These are phyloP conservation scores for Citrus australasica DNA, from an alignment of 345 rosid genomes.

Conservation along the genomic window DNA sequence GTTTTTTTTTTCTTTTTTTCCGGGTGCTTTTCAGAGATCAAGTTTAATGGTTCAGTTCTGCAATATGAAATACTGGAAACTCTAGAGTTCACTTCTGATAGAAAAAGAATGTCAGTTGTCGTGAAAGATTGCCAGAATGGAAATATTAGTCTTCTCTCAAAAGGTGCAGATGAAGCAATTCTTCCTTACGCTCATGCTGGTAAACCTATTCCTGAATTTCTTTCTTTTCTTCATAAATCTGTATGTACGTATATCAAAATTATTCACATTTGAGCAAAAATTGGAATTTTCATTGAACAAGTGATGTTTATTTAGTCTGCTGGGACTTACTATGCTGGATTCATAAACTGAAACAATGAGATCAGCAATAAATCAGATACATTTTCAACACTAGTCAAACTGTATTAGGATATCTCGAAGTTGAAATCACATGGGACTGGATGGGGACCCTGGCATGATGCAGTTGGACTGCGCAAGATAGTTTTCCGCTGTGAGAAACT, in stretches of 20 bases:
- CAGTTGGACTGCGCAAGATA: too few relatives aligned
- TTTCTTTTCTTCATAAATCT: neutral
- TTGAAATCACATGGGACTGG: too few relatives aligned
- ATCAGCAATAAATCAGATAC: neutral
- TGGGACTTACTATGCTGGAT: neutral
- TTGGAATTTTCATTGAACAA: neutral
- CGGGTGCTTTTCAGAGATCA: slow-evolving; percentile 57
- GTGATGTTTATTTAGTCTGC: neutral
- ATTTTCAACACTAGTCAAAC: too few relatives aligned
- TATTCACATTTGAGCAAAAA: neutral
- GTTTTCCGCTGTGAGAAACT: too few relatives aligned
- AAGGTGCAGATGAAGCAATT: slow-evolving; percentile 97
- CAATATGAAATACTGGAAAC: slow-evolving; percentile 78
- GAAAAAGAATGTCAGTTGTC: slow-evolving; percentile 96
- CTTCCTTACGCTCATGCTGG: slow-evolving; percentile 78
- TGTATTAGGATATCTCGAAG: too few relatives aligned
- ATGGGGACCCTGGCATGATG: too few relatives aligned
- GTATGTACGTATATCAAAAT: neutral
- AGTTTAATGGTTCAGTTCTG: slow-evolving; percentile 52
- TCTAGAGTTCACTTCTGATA: slow-evolving; percentile 94
- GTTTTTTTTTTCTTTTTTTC: slow-evolving; percentile 16
- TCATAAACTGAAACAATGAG: neutral
- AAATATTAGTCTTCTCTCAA: slow-evolving; percentile 77
- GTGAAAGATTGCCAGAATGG: slow-evolving; percentile 74
- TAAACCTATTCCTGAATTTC: slow-evolving; percentile 27